Percentiles rank a stretch among this genome's conserved stretches.
These are phyloP conservation scores for Pulveroboletus sp. DNA, from an alignment of 768 basidiomycete genomes.

Conservation along the genomic window DNA sequence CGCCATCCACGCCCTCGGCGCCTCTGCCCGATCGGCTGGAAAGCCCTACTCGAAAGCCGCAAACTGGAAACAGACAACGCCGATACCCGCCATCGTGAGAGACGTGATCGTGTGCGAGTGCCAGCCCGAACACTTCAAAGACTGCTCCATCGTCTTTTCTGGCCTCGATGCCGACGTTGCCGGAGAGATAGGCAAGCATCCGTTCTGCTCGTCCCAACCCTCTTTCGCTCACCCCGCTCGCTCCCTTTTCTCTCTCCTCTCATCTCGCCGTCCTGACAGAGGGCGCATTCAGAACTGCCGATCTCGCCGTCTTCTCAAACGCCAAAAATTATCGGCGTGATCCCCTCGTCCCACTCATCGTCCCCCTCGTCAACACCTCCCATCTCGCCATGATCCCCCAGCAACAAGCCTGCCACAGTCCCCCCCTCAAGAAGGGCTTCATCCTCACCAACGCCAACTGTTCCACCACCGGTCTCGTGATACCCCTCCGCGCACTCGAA, in stretches of 20 bases:
- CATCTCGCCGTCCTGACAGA: slow-evolving; percentile 39
- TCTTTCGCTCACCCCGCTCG: not conserved
- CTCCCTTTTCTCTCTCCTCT: not conserved
- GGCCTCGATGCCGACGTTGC: slow-evolving; percentile 96
- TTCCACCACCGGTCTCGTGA: slow-evolving; percentile 87
- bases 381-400: slow-evolving; percentile 83
- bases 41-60: slow-evolving; percentile 69
- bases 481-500: slow-evolving; percentile 89
- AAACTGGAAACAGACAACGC: slow-evolving; percentile 83
- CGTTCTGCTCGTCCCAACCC: not conserved
- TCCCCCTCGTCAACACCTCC: slow-evolving; percentile 88
- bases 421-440: slow-evolving; percentile 76
- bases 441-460: slow-evolving; percentile 99
- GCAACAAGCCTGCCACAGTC: slow-evolving; percentile 67
- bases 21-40: slow-evolving; percentile 82
- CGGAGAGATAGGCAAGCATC: slow-evolving; percentile 78
- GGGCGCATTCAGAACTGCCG: slow-evolving; percentile 76
- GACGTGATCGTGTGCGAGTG: slow-evolving; percentile 67
- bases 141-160: slow-evolving; percentile 86
- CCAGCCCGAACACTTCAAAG: slow-evolving; percentile 66
- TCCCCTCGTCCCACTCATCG: slow-evolving; percentile 89
- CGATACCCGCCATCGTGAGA: slow-evolving; percentile 62
- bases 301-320: slow-evolving; percentile 93
- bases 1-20: slow-evolving; percentile 78
- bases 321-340: slow-evolving; percentile 95